phyloP scores from a whole-genome alignment of 1,284 basidiomycete species.

The Austroboletus novae-zelandiae region DNA sequence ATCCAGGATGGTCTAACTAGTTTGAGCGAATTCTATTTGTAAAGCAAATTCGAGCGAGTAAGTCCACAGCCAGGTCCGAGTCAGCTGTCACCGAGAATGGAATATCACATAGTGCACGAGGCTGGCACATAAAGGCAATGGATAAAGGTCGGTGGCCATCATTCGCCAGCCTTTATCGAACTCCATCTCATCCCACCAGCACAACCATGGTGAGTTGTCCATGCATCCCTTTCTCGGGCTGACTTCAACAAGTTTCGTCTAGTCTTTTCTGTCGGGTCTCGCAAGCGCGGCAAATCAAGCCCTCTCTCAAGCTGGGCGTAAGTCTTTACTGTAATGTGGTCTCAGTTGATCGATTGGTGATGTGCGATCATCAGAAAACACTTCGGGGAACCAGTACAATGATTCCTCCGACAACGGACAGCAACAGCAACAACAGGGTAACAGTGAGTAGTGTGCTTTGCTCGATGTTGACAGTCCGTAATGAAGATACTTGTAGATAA shows the following conservation, averaged over 20 bases:
- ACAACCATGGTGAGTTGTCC: constrained; percentile 30
- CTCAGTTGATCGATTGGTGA: constrained; percentile 43
- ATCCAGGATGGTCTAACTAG: background rate
- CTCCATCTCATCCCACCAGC: constrained; percentile 6
- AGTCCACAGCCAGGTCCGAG: background rate
- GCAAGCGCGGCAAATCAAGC: constrained; percentile 52
- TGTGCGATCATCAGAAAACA: constrained; percentile 41
- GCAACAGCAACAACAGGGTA: background rate
- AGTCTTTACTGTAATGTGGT: constrained; percentile 9
- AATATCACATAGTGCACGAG: constrained; percentile 18
- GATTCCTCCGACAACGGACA: constrained; percentile 6
- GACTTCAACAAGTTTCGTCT: constrained; percentile 1
- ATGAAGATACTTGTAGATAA: too few relatives aligned
- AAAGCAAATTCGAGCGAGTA: background rate
- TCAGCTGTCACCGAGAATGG: constrained; percentile 28
- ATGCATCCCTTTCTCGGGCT: background rate
- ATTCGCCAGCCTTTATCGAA: constrained; percentile 11
- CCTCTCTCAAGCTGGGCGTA: constrained; percentile 26
- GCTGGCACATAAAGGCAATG: constrained; percentile 10
- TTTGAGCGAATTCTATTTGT: background rate
- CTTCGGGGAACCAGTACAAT: constrained; percentile 58
- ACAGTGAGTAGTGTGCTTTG: background rate
- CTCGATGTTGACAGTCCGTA: background rate
- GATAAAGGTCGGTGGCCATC: constrained; percentile 8
- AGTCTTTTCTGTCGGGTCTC: constrained; percentile 66